These are phyloP conservation scores for Senna tora DNA, from an alignment of 306 rosid species.

Conservation along the genomic window DNA sequence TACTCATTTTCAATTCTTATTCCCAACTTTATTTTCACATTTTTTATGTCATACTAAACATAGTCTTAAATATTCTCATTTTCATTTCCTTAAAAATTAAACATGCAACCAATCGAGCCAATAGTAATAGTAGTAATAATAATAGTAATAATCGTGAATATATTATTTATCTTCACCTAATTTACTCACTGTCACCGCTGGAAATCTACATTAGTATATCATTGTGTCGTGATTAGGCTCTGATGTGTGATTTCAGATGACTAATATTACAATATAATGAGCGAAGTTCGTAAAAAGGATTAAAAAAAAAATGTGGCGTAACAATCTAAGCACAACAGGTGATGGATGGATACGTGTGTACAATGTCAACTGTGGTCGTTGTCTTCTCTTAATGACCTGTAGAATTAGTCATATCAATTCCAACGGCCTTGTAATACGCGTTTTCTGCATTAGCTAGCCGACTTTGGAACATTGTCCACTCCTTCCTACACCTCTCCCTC, in stretches of 20 bases:
- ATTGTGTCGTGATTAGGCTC: slow-evolving; percentile 32
- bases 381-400: slow-evolving; percentile 45
- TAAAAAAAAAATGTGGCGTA: slow-evolving; percentile 10
- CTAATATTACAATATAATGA: slow-evolving; percentile 26
- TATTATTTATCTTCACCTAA: slow-evolving; percentile 34
- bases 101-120: too few species aligned
- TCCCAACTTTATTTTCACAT: too few species aligned
- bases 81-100: too few species aligned
- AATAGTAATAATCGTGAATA: background rate
- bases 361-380: slow-evolving; percentile 13
- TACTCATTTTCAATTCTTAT: too few species aligned
- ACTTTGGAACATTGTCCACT: slow-evolving; percentile 93
- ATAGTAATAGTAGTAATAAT: too few species aligned
- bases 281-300: slow-evolving; percentile 33
- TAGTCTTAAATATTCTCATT: too few species aligned
- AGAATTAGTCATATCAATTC: slow-evolving; percentile 55
- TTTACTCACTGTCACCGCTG: slow-evolving; percentile 31
- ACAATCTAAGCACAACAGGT: slow-evolving; percentile 36
- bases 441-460: slow-evolving; percentile 81
- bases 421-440: slow-evolving; percentile 65
- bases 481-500: slow-evolving; percentile 91
- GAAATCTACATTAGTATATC: slow-evolving; percentile 33
- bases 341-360: slow-evolving; percentile 34
- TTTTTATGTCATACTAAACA: too few species aligned
- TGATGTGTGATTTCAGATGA: slow-evolving; percentile 27